Evolutionary conservation across 208 protist genomes (phyloP), one percentile per base, ranked within the genome.

Genomic region (Trypanosomatidae sp.): DNA sequence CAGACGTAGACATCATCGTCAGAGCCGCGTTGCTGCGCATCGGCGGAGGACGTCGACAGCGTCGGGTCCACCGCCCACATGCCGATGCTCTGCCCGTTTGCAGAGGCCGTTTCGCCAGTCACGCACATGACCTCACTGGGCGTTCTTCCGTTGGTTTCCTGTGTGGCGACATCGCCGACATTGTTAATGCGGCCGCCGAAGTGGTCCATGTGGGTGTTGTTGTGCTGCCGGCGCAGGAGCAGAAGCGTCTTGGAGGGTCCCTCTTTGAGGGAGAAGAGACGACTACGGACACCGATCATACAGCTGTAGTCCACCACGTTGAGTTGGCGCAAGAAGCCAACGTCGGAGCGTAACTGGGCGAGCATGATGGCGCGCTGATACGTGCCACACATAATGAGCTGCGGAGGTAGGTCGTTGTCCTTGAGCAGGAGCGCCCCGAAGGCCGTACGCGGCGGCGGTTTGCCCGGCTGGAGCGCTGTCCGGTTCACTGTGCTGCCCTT

Each of bases 221-320:
- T 19, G 66, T 59, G 49, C 68, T 79, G 72, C 15, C 69, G 53
- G 5, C 80, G 71, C 36, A 73, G 71, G 49, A 86, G 71, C 30
- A 94, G 47, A 28, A 90, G 82, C 10, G 86, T 94, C 62, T 83
- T 83, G 3, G 89, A 90, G 9, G 89, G 85, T 1, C 86, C 83
- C 44, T 96, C 84, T 41, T 90, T 79, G 9, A 80, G 62, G 4
- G 85, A 80, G 74, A 92, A 90, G 69, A 95, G 80, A 12, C 90
- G 90, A 59, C 86, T 92, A 65, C 94, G 96, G 46, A 98, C 83
- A 30, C 96, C 96, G 55, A 98, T 90, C 82, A 98, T 79, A 52
- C 94, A 93, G 74, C 90, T 96, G 85, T 98, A 98, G 83, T 98
- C 96, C 2, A 98, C 95, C 66, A 98, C 92, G 58, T 90, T 86